Percentiles rank a stretch among this genome's conserved stretches.
These are phyloP conservation scores for Lactarius pseudohatsudake DNA, from an alignment of 768 basidiomycete genomes.

Conservation along the genomic window DNA sequence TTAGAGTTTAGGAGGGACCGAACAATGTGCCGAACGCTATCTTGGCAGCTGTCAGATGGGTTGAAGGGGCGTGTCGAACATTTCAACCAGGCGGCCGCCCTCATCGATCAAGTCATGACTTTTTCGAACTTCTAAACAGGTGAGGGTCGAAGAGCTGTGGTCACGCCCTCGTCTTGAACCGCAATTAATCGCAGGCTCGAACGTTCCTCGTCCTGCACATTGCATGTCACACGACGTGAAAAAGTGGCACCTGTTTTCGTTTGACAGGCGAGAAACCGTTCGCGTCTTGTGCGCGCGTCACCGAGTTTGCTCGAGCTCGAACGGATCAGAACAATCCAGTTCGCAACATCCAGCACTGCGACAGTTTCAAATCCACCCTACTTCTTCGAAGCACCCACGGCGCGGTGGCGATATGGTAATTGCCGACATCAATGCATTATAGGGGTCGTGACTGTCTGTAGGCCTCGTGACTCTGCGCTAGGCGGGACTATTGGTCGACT, in stretches of 20 bases:
- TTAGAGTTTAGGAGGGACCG: constrained; percentile 8
- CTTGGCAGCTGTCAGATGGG: constrained; percentile 25
- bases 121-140: constrained; percentile 16
- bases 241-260: not conserved
- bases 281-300: not conserved
- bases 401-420: constrained; percentile 9
- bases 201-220: constrained; percentile 6
- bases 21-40: constrained; percentile 13
- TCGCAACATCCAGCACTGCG: not conserved
- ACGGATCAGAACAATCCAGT: not conserved
- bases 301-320: not conserved
- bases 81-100: constrained; percentile 6
- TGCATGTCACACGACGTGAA: constrained; percentile 12
- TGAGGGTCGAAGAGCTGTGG: constrained; percentile 14
- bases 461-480: constrained; percentile 1
- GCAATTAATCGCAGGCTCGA: constrained; percentile 18
- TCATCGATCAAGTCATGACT: constrained; percentile 12
- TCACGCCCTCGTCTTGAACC: constrained; percentile 19
- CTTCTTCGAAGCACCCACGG: not conserved
- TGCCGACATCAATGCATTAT: constrained; percentile 9
- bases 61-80: constrained; percentile 14
- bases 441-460: constrained; percentile 4
- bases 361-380: not conserved
- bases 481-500: too few species aligned
- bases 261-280: constrained; percentile 8